Percentiles rank a stretch among this genome's conserved stretches.
phyloP scores from a whole-genome alignment of 306 rosid genomes.

The Echinosophora koreensis region DNA sequence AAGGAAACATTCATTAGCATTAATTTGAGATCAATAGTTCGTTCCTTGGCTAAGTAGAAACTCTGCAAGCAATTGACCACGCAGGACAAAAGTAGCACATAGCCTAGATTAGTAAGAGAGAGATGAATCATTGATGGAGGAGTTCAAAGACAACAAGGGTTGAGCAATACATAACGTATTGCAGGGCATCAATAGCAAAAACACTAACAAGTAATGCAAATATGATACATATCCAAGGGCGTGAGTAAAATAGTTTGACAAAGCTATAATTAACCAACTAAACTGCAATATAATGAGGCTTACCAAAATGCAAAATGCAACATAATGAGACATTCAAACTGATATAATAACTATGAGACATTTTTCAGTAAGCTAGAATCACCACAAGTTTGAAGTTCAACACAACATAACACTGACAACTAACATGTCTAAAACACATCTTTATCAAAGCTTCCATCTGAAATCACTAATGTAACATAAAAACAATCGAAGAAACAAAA shows the following conservation, averaged over 20 bases:
- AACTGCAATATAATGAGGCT: not conserved
- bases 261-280: not conserved
- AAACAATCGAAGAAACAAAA: not conserved
- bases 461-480: not conserved
- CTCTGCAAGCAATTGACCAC: slow-evolving; percentile 22
- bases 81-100: slow-evolving; percentile 18
- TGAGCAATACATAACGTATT: too few relatives aligned
- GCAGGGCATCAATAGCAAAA: not conserved
- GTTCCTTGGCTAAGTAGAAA: not conserved
- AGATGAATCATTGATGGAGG: not conserved
- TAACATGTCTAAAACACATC: not conserved
- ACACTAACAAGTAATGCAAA: slow-evolving; percentile 3
- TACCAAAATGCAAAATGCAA: not conserved
- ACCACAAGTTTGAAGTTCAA: too few relatives aligned
- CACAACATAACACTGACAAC: not conserved
- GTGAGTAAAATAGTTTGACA: not conserved
- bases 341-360: not conserved
- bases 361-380: not conserved
- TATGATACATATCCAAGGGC: not conserved
- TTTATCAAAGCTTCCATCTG: too few relatives aligned
- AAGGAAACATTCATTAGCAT: not conserved
- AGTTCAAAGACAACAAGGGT: not conserved
- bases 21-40: not conserved
- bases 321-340: not conserved
- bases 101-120: not conserved